Conservation (phyloP, 192 early-diverging fungal genomes). For the Rhizophagus prolifer region DNA sequence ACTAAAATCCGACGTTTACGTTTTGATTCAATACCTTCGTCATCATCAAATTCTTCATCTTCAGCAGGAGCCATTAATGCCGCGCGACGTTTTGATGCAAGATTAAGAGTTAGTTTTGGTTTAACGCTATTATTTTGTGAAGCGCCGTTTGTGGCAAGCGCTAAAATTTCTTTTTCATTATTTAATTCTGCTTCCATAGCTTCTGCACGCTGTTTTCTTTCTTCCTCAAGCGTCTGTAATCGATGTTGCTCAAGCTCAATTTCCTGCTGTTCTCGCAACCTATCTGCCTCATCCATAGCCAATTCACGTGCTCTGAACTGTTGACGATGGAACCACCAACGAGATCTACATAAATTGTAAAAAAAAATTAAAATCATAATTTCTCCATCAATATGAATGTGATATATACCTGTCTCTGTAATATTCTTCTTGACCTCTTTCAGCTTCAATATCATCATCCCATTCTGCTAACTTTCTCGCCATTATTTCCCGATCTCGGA, state of each 20-base stretch:
- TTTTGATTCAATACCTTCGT: slow-evolving; percentile 52
- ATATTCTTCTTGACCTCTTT: slow-evolving; percentile 64
- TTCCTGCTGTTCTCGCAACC: slow-evolving; percentile 49
- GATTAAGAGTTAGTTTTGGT: slow-evolving; percentile 23
- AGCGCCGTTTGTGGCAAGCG: slow-evolving; percentile 30
- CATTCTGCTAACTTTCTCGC: slow-evolving; percentile 55
- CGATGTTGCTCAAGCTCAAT: slow-evolving; percentile 45
- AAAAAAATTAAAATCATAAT: neutral
- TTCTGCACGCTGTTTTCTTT: slow-evolving; percentile 34
- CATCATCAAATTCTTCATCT: slow-evolving; percentile 47
- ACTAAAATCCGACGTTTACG: slow-evolving; percentile 49
- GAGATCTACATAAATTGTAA: slow-evolving; percentile 39
- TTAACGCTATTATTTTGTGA: slow-evolving; percentile 21
- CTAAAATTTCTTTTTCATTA: neutral
- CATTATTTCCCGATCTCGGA: slow-evolving; percentile 43
- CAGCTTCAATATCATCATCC: slow-evolving; percentile 72
- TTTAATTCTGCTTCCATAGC: slow-evolving; percentile 27
- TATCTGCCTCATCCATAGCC: slow-evolving; percentile 68
- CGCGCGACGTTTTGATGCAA: slow-evolving; percentile 38
- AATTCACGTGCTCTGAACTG: slow-evolving; percentile 61
- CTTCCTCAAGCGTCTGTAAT: slow-evolving; percentile 29
- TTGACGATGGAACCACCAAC: slow-evolving; percentile 74
- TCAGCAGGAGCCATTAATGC: slow-evolving; percentile 22
- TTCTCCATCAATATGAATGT: neutral
- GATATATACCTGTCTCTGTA: slow-evolving; percentile 70